Evolutionary conservation across 768 basidiomycete genomes (phyloP).

Genomic region (Pulveroboletus sp.): DNA sequence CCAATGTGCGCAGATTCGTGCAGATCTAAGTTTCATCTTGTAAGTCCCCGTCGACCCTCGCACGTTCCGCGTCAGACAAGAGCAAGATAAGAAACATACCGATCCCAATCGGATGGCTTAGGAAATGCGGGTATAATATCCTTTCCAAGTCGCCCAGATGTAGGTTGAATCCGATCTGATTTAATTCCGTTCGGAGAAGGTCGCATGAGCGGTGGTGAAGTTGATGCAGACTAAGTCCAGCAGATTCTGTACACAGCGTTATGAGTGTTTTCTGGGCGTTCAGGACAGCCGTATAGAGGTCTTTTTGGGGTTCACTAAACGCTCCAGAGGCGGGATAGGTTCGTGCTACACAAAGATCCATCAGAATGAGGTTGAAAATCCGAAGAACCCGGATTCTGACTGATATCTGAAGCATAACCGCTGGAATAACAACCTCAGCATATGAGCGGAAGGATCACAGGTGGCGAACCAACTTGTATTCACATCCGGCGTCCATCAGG

Average conservation of each 20-base stretch:
- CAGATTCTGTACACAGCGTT: constrained; percentile 52
- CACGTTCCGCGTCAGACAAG: not conserved
- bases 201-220: constrained; percentile 74
- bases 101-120: constrained; percentile 90
- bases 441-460: not conserved
- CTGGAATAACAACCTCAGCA: constrained; percentile 35
- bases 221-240: constrained; percentile 60
- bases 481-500: constrained; percentile 89
- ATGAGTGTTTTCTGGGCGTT: constrained; percentile 68
- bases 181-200: constrained; percentile 65
- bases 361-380: constrained; percentile 2
- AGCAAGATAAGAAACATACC: constrained; percentile 41
- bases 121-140: constrained; percentile 83
- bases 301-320: constrained; percentile 76
- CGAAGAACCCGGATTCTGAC: constrained; percentile 38
- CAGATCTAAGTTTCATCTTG: constrained; percentile 52
- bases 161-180: constrained; percentile 49
- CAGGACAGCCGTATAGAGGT: constrained; percentile 79
- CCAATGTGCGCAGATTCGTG: constrained; percentile 77
- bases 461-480: constrained; percentile 64
- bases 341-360: constrained; percentile 48
- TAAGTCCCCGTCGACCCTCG: constrained; percentile 10
- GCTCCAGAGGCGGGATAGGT: constrained; percentile 84
- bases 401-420: constrained; percentile 94
- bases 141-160: constrained; percentile 59